Percentiles rank a stretch among this genome's conserved stretches.
Conservation (phyloP, 2,329 filamentous ascomycete genomes). For the Neonectria ditissima region DNA sequence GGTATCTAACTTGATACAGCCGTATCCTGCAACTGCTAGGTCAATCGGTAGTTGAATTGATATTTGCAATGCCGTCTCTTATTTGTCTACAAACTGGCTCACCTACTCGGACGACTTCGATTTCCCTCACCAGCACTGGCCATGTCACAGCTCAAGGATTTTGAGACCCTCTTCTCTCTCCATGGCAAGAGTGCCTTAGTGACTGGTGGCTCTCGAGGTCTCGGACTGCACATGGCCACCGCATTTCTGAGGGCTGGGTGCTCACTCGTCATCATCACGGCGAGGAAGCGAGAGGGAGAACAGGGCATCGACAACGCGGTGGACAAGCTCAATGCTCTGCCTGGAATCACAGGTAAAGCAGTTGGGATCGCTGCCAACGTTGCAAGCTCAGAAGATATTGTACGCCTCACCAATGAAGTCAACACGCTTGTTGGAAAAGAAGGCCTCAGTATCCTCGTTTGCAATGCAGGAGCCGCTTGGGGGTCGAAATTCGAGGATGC, state of each 20-base stretch:
- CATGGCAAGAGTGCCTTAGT: constrained; percentile 58
- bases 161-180: constrained; percentile 48
- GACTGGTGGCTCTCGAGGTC: constrained; percentile 62
- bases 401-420: constrained; percentile 69
- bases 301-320: constrained; percentile 68
- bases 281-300: constrained; percentile 74
- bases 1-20: background rate
- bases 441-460: constrained; percentile 74
- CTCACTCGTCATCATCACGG: constrained; percentile 79
- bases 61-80: background rate
- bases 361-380: constrained; percentile 75
- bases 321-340: constrained; percentile 72
- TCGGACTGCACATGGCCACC: constrained; percentile 72
- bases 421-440: constrained; percentile 65
- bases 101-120: background rate
- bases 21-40: too few species aligned
- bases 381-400: constrained; percentile 70
- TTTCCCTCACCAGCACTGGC: background rate
- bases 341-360: constrained; percentile 67
- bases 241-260: constrained; percentile 77
- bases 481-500: constrained; percentile 73
- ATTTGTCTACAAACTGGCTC: background rate
- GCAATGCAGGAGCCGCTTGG: constrained; percentile 80
- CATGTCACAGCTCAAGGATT: constrained; percentile 48
- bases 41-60: background rate